Conservation (phyloP, 306 rosid species). For the Carpinus viminea region DNA sequence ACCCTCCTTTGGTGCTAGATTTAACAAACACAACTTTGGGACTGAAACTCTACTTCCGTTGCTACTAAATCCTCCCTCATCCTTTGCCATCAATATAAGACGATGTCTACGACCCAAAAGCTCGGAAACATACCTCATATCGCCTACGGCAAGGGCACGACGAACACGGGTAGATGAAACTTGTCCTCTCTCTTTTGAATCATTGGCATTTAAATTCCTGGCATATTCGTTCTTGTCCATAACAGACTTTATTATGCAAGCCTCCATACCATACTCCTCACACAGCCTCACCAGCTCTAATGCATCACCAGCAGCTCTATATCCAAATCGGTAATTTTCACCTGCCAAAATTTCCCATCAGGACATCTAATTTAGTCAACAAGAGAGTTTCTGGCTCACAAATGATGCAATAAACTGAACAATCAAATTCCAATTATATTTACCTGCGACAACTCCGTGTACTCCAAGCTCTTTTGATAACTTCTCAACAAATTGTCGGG, state of each 20-base stretch:
- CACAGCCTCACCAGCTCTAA: conserved; percentile 72
- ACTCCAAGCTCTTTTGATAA: conserved; percentile 76
- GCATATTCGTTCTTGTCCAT: conserved; percentile 66
- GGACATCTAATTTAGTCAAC: conserved; percentile 25
- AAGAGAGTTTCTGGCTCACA: conserved; percentile 7
- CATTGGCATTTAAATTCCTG: conserved; percentile 33
- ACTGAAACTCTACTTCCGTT: conserved; percentile 54
- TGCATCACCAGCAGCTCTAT: conserved; percentile 91
- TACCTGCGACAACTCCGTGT: conserved; percentile 89
- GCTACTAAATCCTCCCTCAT: conserved; percentile 42
- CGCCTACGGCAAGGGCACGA: conserved; percentile 71
- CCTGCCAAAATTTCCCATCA: conserved; percentile 54
- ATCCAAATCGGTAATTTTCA: conserved; percentile 93
- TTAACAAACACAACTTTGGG: conserved; percentile 65
- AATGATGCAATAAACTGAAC: background rate
- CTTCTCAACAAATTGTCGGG: conserved; percentile 82
- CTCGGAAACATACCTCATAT: conserved; percentile 74
- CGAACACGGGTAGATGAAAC: conserved; percentile 95
- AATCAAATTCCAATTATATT: background rate
- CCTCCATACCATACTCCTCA: conserved; percentile 71
- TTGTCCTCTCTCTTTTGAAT: conserved; percentile 80
- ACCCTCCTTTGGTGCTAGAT: conserved; percentile 91
- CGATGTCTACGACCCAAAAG: conserved; percentile 88
- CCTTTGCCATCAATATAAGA: conserved; percentile 52
- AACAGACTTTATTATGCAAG: conserved; percentile 81